Evolutionary conservation across 2,329 filamentous ascomycete species (phyloP), one percentile per base, ranked within the genome.

Genomic region (Phaeophleospora eucalypticola): DNA sequence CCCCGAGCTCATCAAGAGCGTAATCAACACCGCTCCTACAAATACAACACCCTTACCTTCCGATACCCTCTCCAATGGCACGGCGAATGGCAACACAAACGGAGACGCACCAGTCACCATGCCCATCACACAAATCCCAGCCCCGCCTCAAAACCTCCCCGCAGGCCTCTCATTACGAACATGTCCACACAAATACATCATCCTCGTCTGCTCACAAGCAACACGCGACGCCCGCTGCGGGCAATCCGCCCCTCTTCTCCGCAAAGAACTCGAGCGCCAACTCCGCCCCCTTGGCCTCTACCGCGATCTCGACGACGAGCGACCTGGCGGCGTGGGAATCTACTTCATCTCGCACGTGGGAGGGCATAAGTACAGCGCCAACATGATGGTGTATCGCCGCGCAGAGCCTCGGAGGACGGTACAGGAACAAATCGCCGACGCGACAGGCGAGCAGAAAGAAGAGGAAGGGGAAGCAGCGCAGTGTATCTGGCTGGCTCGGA

Each of bases 301-400:
- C 67, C 83, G 93, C 21, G 91, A 97, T 64, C 71, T 93, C 38
- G 82, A 94, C 63, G 93, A 98, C 65, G 83, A 89, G 66, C 74
- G 93, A 48, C 89, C 90, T 0, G 91, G 91, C 9, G 93, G 93
- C 10, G 91, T 96, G 4, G 91, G 89, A 0, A 87, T 98, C 55
- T 95, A 95, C 71, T 97, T 96, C 65, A 94, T 97, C 63, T 91
- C 83, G 57, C 93, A 98, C 64, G 89, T 96, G 2, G 93, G 93
- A 20, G 93, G 93, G 0, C 93, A 98, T 74, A 96, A 96, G 72
- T 97, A 95, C 71, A 83, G 84, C 38, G 93, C 93, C 20, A 98
- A 98, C 61, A 82, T 97, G 58, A 87, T 98, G 74, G 76, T 98
- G 1, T 97, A 98, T 67, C 80, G 93, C 8, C 77, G 79, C 15